These are phyloP conservation scores for Liquidambar formosana DNA, from an alignment of 164 flowering plant species.

Conservation along the genomic window DNA sequence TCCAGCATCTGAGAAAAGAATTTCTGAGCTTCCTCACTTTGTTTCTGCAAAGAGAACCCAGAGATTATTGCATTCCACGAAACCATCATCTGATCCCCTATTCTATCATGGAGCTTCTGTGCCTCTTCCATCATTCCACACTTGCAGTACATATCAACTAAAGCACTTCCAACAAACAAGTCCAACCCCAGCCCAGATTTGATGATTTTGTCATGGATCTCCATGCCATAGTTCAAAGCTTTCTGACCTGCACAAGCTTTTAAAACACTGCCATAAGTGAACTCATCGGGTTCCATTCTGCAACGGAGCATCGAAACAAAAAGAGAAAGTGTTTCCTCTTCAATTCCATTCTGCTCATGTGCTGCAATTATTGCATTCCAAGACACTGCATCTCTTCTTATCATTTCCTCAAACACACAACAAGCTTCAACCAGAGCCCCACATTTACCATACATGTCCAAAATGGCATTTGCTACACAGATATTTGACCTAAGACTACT, in stretches of 20 bases:
- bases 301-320: conserved; percentile 58
- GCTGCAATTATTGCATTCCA: conserved; percentile 88
- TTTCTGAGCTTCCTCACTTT: conserved; percentile 69
- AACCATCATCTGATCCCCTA: conserved; percentile 46
- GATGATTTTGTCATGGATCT: conserved; percentile 57
- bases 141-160: conserved; percentile 84
- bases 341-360: conserved; percentile 62
- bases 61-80: conserved; percentile 86
- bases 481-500: conserved; percentile 32
- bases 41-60: conserved; percentile 54
- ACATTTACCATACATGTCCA: conserved; percentile 92
- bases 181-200: conserved; percentile 68
- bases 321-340: conserved; percentile 41
- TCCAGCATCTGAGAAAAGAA: conserved; percentile 63
- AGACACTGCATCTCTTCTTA: conserved; percentile 69
- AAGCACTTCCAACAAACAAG: conserved; percentile 59
- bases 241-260: conserved; percentile 67
- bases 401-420: conserved; percentile 58
- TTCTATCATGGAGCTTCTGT: conserved; percentile 57
- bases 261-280: conserved; percentile 76
- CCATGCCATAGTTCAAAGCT: conserved; percentile 47
- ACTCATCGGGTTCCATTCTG: conserved; percentile 73
- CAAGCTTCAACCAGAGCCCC: conserved; percentile 56
- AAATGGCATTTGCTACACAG: conserved; percentile 73
- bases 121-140: conserved; percentile 71